Base-by-base conservation (phyloP, 495 filamentous ascomycete species). In the Durotheca rogersii region DNA sequence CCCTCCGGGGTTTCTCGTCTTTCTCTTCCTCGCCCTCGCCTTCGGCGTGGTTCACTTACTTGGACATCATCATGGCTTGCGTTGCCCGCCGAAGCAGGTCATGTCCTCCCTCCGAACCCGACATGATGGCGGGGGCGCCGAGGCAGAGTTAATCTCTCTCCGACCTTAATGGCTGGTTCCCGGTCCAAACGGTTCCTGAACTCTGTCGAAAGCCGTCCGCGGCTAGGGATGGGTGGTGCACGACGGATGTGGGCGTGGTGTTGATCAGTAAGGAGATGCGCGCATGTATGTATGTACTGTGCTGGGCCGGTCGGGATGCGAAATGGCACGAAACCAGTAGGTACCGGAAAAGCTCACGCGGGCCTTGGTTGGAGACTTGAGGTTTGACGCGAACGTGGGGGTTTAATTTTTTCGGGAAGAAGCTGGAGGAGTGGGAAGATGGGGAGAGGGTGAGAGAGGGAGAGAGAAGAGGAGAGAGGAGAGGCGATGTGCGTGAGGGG, bases 31-130 rank as follows among this genome's bases (percentile, higher is more conserved):
- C 23, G 9, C 23, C 23, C 23, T 38, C 11, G 11, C 7, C 7
- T 11, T n/a, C 12, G 9, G 10, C n/a, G 10, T 20, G 14, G 27
- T 47, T 40, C 20, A 73, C 72, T 58, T 76, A 81, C 78, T 68
- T 81, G 71, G 74, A 75, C 74, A 80, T 79, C 74, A 81, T 79
- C 74, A 81, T 74, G 48, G 72, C 72, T 52, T 79, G 75, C 29
- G 78, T 80, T 41, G 78, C 78, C 60, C 75, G 70, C 66, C 71
- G 67, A 23, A 81, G 62, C 62, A 81, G 63, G 65, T 81, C 78
- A 37, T 68, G 71, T 38, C 62, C 62, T 56, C 72, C 71, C 51
- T 66, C 62, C 33, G 62, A 66, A 66, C 59, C 44, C 51, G 62
- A 56, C 62, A 66, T 63, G 60, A 56, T 63, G 57, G 51, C 37